These are phyloP conservation scores for Chlorella vulgaris DNA, from an alignment of 139 green algal genomes.

Conservation along the genomic window DNA sequence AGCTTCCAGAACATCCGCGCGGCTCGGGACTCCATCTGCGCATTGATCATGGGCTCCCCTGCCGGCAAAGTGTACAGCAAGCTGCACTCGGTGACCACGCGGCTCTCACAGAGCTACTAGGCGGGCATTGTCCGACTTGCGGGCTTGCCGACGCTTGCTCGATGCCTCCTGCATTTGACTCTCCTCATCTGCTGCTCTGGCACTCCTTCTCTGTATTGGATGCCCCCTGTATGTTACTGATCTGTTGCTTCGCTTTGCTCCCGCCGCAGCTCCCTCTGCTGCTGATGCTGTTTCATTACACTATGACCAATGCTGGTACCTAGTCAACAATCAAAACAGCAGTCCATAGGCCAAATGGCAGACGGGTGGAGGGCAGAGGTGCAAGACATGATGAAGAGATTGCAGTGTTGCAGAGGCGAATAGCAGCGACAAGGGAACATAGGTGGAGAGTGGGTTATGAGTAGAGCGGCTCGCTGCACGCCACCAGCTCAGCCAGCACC, in stretches of 20 bases:
- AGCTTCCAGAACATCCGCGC: conserved; percentile 78
- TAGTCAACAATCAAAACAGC: background rate
- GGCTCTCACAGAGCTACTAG: conserved; percentile 70
- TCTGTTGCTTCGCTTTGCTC: background rate
- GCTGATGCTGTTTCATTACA: background rate
- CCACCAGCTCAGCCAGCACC: conserved; percentile 42
- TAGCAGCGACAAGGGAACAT: too few relatives aligned
- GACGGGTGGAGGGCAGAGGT: too few relatives aligned
- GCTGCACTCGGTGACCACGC: conserved; percentile 56
- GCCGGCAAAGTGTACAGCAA: conserved; percentile 97
- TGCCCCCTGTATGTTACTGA: conserved; percentile 16
- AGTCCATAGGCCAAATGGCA: too few relatives aligned
- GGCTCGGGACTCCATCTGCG: conserved; percentile 86
- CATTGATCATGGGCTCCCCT: conserved; percentile 95
- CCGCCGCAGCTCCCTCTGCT: background rate
- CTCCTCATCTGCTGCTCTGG: too few relatives aligned
- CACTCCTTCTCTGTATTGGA: too few relatives aligned
- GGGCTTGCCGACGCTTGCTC: too few relatives aligned
- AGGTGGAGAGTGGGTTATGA: too few relatives aligned
- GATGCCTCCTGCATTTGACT: too few relatives aligned
- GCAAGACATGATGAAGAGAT: too few relatives aligned
- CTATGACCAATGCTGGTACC: background rate
- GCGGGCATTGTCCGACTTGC: background rate
- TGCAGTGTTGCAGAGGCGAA: too few relatives aligned
- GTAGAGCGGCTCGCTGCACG: conserved; percentile 40